Base-by-base conservation (phyloP, 2,329 filamentous ascomycete genomes). In the Colletotrichum sp. region DNA sequence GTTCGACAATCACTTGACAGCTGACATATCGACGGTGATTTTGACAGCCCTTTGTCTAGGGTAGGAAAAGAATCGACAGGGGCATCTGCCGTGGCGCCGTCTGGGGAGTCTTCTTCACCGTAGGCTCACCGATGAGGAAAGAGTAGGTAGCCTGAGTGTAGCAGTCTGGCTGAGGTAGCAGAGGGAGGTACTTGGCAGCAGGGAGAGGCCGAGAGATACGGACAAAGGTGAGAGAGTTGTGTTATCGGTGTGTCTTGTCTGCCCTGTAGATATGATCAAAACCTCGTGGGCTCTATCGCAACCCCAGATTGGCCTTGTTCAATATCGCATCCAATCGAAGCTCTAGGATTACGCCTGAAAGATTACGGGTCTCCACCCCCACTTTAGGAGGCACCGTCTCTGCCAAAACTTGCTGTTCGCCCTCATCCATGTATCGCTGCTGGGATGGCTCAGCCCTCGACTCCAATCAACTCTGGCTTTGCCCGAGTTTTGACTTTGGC, bases 351-450 rank as follows among this genome's bases (percentile, higher is more conserved):
- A 32, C 64, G 32, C 72, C 68, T 44, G 36, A 52, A 66, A 63
- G 64, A 67, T 72, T 72, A 72, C 73, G 73, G 57, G 59, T 64
- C 60, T 44, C 70, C 59, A 69, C 71, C 74, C 71, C 70, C 65
- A 74, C 65, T 76, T 74, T 55, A 66, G 55, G 27, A 30, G 72
- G 71, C 34, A 48, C 52, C 32, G 60, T 25, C n/a, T 25, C 30
- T 68, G 34, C 27, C 44, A 36, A 71, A 63, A 69, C 28, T 57
- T 60, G 68, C 30, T 55, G 30, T 52, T 30, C 27, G 30, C 59
- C 19, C 32, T 34, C 59, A 25, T 39, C 25, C 34, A 44, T 71
- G 64, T 61, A 66, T 44, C 27, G 15, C 27, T 34, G 71, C 74
- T 32, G 60, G 73, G 69, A 52, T 52, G 44, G 64, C 30, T 57